These are phyloP conservation scores for Avena eriantha DNA, from an alignment of 176 grass and related monocot genomes.

Conservation along the genomic window DNA sequence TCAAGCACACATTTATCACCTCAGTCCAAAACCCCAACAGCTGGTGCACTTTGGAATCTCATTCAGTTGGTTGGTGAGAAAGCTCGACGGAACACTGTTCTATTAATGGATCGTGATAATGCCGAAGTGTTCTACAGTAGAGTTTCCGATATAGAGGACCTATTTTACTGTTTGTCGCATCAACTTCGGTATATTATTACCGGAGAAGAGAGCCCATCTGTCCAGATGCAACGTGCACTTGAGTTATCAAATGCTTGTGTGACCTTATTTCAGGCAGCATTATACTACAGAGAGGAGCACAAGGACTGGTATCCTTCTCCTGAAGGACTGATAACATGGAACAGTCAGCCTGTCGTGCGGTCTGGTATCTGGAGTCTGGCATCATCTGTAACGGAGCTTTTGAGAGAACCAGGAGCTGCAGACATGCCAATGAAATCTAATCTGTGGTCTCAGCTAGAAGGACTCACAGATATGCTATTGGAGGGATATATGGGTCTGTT, in stretches of 20 bases:
- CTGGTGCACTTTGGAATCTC: slow-evolving; percentile 86
- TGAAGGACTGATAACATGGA: slow-evolving; percentile 93
- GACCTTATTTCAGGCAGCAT: slow-evolving; percentile 63
- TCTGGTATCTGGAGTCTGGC: slow-evolving; percentile 89
- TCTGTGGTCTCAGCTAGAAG: slow-evolving; percentile 79
- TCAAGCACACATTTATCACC: slow-evolving; percentile 51
- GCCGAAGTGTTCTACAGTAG: slow-evolving; percentile 98
- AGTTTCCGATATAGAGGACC: slow-evolving; percentile 87
- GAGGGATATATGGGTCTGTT: slow-evolving; percentile 77
- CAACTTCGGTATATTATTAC: slow-evolving; percentile 78
- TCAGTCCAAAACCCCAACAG: slow-evolving; percentile 51
- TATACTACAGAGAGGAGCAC: slow-evolving; percentile 70
- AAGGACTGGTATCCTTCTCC: slow-evolving; percentile 92
- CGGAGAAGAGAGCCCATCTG: slow-evolving; percentile 59
- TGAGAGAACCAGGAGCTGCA: slow-evolving; percentile 58
- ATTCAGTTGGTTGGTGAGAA: slow-evolving; percentile 98
- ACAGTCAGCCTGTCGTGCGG: slow-evolving; percentile 72
- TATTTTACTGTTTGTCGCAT: slow-evolving; percentile 87
- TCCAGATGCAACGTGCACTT: slow-evolving; percentile 74
- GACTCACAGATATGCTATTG: slow-evolving; percentile 78
- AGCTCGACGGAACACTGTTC: slow-evolving; percentile 89
- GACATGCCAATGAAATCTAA: slow-evolving; percentile 67
- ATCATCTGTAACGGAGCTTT: slow-evolving; percentile 73
- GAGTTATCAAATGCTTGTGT: slow-evolving; percentile 86
- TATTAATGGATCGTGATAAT: slow-evolving; percentile 98